Evolutionary conservation across 2,329 filamentous ascomycete genomes (phyloP).

Genomic region (Elsinoe fawcettii): DNA sequence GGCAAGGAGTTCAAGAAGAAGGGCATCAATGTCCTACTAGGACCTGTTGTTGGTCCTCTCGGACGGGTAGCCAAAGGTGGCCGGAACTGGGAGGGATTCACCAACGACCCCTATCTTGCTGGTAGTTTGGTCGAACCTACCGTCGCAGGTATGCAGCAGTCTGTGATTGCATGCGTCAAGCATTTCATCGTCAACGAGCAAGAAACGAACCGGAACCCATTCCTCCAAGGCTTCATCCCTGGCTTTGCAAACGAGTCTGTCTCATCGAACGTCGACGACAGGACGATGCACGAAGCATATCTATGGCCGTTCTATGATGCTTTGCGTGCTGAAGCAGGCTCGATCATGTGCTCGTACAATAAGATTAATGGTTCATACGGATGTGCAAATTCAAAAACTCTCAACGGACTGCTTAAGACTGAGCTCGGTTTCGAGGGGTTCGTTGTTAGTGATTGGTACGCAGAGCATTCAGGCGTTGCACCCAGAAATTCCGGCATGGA

Average conservation of each 20-base stretch:
- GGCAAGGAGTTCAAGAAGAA: conserved; percentile 47
- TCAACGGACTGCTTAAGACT: conserved; percentile 64
- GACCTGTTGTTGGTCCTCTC: conserved; percentile 59
- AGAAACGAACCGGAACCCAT: conserved; percentile 41
- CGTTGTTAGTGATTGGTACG: conserved; percentile 62
- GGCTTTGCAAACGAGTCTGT: conserved; percentile 24
- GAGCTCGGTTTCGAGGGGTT: conserved; percentile 67
- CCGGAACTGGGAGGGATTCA: conserved; percentile 70
- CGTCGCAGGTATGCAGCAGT: conserved; percentile 50
- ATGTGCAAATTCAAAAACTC: conserved; percentile 61
- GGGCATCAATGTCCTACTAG: conserved; percentile 60
- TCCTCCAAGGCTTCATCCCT: conserved; percentile 26
- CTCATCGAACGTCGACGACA: conserved; percentile 53
- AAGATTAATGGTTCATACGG: conserved; percentile 41
- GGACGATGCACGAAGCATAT: conserved; percentile 61
- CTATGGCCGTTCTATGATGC: conserved; percentile 49
- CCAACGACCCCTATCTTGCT: conserved; percentile 58
- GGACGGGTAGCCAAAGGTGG: conserved; percentile 60
- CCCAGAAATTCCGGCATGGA: conserved; percentile 58
- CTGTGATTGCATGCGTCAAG: conserved; percentile 51
- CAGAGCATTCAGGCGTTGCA: conserved; percentile 52
- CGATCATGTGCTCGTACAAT: conserved; percentile 45
- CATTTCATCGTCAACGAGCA: conserved; percentile 49
- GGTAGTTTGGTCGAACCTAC: conserved; percentile 45
- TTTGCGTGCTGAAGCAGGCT: conserved; percentile 40